phyloP scores from a whole-genome alignment of 495 filamentous ascomycete genomes.

The Hypomontagnella monticulosa region DNA sequence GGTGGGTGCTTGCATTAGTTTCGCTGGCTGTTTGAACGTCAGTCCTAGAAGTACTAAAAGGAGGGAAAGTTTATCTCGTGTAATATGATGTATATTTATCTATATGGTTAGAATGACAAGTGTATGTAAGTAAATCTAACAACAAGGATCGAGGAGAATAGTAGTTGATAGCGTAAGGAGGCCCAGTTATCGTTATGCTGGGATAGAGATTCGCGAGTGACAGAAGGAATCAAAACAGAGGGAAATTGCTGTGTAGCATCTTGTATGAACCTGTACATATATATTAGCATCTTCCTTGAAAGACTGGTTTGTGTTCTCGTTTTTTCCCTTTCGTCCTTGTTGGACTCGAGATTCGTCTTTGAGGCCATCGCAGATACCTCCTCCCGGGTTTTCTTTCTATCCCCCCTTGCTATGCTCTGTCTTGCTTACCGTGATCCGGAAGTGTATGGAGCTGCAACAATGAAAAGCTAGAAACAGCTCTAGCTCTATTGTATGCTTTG shows the following conservation, averaged over 20 bases:
- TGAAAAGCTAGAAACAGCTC: conserved; percentile 28
- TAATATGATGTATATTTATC: conserved; percentile 23
- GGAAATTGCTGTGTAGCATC: conserved; percentile 13
- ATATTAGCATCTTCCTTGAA: conserved; percentile 29
- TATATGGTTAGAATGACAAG: background rate
- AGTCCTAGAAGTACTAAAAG: conserved; percentile 38
- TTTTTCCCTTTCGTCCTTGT: conserved; percentile 38
- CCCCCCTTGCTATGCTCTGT: conserved; percentile 34
- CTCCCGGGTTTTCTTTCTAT: conserved; percentile 17
- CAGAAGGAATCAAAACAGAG: background rate
- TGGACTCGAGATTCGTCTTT: conserved; percentile 32
- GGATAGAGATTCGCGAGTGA: background rate
- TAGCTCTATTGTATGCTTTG: background rate
- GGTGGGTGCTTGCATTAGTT: conserved; percentile 55
- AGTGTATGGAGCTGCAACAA: conserved; percentile 31
- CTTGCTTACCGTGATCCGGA: conserved; percentile 24
- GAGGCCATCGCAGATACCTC: conserved; percentile 28
- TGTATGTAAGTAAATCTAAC: background rate
- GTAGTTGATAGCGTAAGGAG: background rate
- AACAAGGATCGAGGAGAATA: background rate
- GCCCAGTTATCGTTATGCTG: background rate
- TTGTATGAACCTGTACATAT: conserved; percentile 25
- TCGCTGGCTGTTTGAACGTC: conserved; percentile 57
- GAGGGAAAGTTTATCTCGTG: conserved; percentile 14
- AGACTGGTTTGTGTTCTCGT: conserved; percentile 33